A percentile compares a stretch with the other conserved stretches of the same genome.
Conservation (phyloP, 805 yeast species). For the Lipomyces sp. region DNA sequence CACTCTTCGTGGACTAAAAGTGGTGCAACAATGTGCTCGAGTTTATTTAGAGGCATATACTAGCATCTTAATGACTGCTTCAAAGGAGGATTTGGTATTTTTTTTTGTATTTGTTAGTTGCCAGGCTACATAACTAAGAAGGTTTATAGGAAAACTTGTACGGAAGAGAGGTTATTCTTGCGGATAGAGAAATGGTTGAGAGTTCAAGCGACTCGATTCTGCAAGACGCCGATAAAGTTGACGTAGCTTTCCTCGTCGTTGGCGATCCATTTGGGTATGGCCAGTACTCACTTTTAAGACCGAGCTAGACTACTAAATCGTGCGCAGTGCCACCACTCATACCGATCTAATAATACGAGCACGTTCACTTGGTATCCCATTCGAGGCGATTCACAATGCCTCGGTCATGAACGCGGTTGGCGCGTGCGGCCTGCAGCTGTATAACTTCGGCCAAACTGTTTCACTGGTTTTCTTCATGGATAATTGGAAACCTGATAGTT, state of each 20-base stretch:
- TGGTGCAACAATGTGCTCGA: conserved; percentile 78
- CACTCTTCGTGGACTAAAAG: conserved; percentile 90
- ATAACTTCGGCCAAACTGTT: conserved; percentile 96
- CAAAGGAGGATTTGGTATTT: conserved; percentile 57
- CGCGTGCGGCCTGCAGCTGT: conserved; percentile 93
- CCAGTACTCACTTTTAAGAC: neutral
- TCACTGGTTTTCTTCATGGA: conserved; percentile 95
- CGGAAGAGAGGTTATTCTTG: conserved; percentile 81
- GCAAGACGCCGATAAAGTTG: conserved; percentile 74
- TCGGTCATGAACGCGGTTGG: conserved; percentile 99
- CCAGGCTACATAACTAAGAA: neutral
- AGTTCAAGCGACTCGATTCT: conserved; percentile 83
- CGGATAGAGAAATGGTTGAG: conserved; percentile 95
- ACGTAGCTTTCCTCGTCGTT: conserved; percentile 91
- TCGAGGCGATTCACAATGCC: conserved; percentile 90
- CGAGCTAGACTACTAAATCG: neutral
- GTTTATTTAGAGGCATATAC: conserved; percentile 97
- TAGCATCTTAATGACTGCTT: conserved; percentile 92
- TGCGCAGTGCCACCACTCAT: conserved; percentile 80
- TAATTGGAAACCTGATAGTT: conserved; percentile 93
- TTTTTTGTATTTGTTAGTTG: neutral
- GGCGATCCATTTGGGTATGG: conserved; percentile 88
- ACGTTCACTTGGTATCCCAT: conserved; percentile 75
- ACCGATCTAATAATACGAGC: conserved; percentile 93
- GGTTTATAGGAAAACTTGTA: conserved; percentile 65